A percentile compares a stretch with the other conserved stretches of the same genome.
phyloP scores from a whole-genome alignment of 495 filamentous ascomycete species.

The Parathielavia appendiculata region DNA sequence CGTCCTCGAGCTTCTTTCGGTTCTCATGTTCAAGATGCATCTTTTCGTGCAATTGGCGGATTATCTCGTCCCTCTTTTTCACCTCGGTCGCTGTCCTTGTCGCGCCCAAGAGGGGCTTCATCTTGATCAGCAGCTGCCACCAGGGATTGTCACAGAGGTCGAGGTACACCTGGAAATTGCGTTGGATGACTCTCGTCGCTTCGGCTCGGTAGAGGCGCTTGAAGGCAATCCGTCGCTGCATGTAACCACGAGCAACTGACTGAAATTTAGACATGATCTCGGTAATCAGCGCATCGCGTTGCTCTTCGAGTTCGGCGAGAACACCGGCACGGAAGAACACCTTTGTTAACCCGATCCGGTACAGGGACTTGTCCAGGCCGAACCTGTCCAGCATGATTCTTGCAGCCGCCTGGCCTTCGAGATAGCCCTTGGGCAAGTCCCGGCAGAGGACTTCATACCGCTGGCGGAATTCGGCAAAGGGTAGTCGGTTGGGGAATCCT shows the following conservation, averaged over 20 bases:
- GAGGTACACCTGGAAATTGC: constrained; percentile 84
- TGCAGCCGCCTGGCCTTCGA: constrained; percentile 83
- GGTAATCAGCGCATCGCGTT: constrained; percentile 83
- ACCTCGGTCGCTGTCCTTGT: constrained; percentile 87
- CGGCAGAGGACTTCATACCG: constrained; percentile 95
- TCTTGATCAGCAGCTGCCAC: constrained; percentile 93
- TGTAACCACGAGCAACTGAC: constrained; percentile 82
- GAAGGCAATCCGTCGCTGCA: constrained; percentile 77
- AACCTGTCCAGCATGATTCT: constrained; percentile 87
- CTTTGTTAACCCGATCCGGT: constrained; percentile 92
- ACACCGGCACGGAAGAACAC: constrained; percentile 98
- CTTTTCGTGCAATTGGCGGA: constrained; percentile 74
- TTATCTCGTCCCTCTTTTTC: constrained; percentile 89
- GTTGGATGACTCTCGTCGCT: constrained; percentile 89
- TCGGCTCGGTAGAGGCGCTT: constrained; percentile 93
- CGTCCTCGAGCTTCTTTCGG: constrained; percentile 80
- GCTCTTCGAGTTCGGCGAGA: constrained; percentile 92
- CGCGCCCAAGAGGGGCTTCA: constrained; percentile 90
- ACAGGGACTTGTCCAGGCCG: constrained; percentile 74
- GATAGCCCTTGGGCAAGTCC: constrained; percentile 81
- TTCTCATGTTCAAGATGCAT: constrained; percentile 72
- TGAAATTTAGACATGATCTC: constrained; percentile 95
- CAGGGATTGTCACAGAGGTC: constrained; percentile 87
- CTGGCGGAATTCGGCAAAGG: constrained; percentile 89
- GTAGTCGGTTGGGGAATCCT: constrained; percentile 92